Base-by-base conservation (phyloP, 1,284 basidiomycete genomes). In the Cryptococcus sp. region DNA sequence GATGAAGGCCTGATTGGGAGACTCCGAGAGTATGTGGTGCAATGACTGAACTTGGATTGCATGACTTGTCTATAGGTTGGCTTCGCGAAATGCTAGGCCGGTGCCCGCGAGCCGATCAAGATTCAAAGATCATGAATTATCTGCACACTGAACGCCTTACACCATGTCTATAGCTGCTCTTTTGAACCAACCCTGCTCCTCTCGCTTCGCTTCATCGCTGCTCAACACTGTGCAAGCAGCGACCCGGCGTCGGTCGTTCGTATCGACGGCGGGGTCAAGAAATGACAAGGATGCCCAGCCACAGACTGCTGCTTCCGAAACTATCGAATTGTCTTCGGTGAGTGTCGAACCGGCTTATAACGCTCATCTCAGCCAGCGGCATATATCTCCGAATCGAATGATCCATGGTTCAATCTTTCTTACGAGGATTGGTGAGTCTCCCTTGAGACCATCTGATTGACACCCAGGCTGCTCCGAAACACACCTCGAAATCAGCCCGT, bases 341-440 rank as follows among this genome's bases (percentile, higher is more conserved):
- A 42, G 57, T 48, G 4, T n/a, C 18, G n/a, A 36, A 16, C 21
- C 7, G 19, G 41, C 39, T 9, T 42, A 18, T 7, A 28, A 52
- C 19, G 11, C 28, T 28, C 4, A 28, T 28, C 4, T 4, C 49
- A 74, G 73, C 70, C 73, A 18, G 66, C 62, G 4, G 59, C 93
- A 40, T 94, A 89, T 71, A 77, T 94, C 16, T 98, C 92, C 0
- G 79, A 79, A 18, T 91, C 91, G 13, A 83, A 81, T 1, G 82
- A 92, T 66, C 91, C 93, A 1, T 91, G 87, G 75, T 96, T 97
- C 77, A 98, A 98, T 72, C 82, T 98, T 28, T 84, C 88, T 0
- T 83, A 91, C 48, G 94, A 98, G 73, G 92, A 98, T 72, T 93
- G 91, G 91, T 91, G 36, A 55, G 83, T 60, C 69, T 21, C 25